These are phyloP conservation scores for Pontederia paniculata DNA, from an alignment of 176 grass and related monocot species.

Conservation along the genomic window DNA sequence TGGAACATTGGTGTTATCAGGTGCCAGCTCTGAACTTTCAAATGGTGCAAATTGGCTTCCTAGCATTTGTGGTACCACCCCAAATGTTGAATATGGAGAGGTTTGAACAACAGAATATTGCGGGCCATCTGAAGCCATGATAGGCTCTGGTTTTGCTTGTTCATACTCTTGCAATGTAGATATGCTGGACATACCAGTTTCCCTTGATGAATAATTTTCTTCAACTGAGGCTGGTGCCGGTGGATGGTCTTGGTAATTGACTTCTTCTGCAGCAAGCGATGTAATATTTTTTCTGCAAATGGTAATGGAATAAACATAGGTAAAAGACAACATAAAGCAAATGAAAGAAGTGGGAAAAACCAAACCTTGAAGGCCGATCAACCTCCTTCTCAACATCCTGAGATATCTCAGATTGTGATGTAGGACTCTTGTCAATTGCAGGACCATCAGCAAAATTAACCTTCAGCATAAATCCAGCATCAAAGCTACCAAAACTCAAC, in stretches of 20 bases:
- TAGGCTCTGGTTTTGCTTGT: conserved; percentile 23
- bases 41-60: conserved; percentile 31
- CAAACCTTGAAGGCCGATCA: conserved; percentile 44
- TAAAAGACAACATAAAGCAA: not conserved
- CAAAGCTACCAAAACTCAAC: conserved; percentile 80
- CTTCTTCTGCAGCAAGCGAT: conserved; percentile 20
- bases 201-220: conserved; percentile 23
- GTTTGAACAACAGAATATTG: conserved; percentile 20
- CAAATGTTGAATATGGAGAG: conserved; percentile 34
- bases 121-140: conserved; percentile 18
- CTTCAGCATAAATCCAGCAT: conserved; percentile 31
- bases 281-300: conserved; percentile 30
- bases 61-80: conserved; percentile 21
- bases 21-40: conserved; percentile 40
- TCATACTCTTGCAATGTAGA: conserved; percentile 15
- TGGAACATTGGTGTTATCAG: conserved; percentile 14
- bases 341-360: conserved; percentile 18
- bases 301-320: conserved; percentile 3
- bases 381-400: conserved; percentile 19
- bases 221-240: conserved; percentile 14
- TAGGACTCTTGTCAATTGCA: conserved; percentile 21
- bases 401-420: conserved; percentile 15
- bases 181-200: conserved; percentile 16
- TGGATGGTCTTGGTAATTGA: conserved; percentile 9
- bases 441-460: conserved; percentile 23